Percentiles rank a stretch among this genome's conserved stretches.
These are phyloP conservation scores for Xylariomycetidae sp. DNA, from an alignment of 2,329 filamentous ascomycete species.

Conservation along the genomic window DNA sequence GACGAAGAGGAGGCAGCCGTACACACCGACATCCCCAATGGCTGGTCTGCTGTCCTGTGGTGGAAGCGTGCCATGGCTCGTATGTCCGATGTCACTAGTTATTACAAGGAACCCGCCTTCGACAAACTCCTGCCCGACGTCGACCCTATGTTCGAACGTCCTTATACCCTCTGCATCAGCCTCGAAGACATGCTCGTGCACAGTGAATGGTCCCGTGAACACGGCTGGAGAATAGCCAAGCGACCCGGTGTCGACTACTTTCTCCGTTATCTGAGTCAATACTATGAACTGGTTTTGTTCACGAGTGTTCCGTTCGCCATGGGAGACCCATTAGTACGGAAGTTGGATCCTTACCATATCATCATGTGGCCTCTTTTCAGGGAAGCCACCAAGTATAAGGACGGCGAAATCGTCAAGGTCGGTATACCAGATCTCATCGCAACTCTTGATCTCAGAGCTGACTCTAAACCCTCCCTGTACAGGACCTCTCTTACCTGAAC, in stretches of 20 bases:
- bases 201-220: slow-evolving; percentile 89
- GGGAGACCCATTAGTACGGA: slow-evolving; percentile 83
- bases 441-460: neutral
- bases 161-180: slow-evolving; percentile 88
- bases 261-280: slow-evolving; percentile 90
- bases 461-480: slow-evolving; percentile 12
- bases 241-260: slow-evolving; percentile 96
- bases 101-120: slow-evolving; percentile 95
- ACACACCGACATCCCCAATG: slow-evolving; percentile 70
- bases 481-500: slow-evolving; percentile 98
- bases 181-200: slow-evolving; percentile 92
- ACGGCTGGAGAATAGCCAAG: slow-evolving; percentile 94
- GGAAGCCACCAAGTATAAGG: slow-evolving; percentile 95
- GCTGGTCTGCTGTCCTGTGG: slow-evolving; percentile 71
- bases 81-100: slow-evolving; percentile 70
- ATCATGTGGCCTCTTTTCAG: slow-evolving; percentile 93
- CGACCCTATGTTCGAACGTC: slow-evolving; percentile 74
- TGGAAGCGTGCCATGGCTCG: slow-evolving; percentile 77
- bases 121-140: slow-evolving; percentile 84
- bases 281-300: slow-evolving; percentile 97
- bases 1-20: slow-evolving; percentile 68
- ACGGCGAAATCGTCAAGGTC: slow-evolving; percentile 95
- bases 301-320: slow-evolving; percentile 81
- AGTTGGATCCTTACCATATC: slow-evolving; percentile 91
- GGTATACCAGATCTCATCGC: slow-evolving; percentile 13